Base-by-base conservation (phyloP, 148 eudicot genomes). In the Camellia lanceoleosa region DNA sequence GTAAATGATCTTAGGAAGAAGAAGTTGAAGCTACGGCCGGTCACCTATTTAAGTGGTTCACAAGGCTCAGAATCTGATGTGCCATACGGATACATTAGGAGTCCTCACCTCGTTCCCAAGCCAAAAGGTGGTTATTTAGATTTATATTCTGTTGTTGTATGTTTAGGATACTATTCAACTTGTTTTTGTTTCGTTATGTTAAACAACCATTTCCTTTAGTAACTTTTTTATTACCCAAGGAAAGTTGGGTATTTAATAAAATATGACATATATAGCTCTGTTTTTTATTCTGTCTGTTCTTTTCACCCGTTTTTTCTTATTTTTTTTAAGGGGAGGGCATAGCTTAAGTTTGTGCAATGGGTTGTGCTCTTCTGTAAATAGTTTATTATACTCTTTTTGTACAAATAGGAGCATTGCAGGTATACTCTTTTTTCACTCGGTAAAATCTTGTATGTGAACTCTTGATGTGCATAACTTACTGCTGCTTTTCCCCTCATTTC, bases 81-180 rank as follows among this genome's bases (percentile, higher is more conserved):
- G 76, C 98, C 97, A 76, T 85, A 91, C 89, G 98, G 89, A 80
- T 93, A 95, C 85, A 95, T 95, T 75, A 93, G 98, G 98, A 93
- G 96, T 81, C 98, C 98, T 60, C 96, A 91, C 84, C 91, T 95
- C 80, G 98, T 93, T 85, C 97, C 97, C 82, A 95, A 95, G 83
- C 98, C 98, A 14, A 91, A 95, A 90, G 98, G 97, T 92, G 43
- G 56, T 49, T 73, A 54, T 44, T n/a, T 60, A 20, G 1, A 49
- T 47, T 76, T 61, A 16, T 38, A 23, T 52, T 23, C 23, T 23
- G 23, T 23, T 23, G 23, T 23, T 23, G 23, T 23, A 23, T 23
- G 23, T 23, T 23, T 23, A 23, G 23, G 23, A 23, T 79, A 44
- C 4, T 20, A 0, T 59, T 79, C 13, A 11, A 60, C 70, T 12